Evolutionary conservation across 257 asterid species (phyloP).

Genomic region (Scutellaria baicalensis): DNA sequence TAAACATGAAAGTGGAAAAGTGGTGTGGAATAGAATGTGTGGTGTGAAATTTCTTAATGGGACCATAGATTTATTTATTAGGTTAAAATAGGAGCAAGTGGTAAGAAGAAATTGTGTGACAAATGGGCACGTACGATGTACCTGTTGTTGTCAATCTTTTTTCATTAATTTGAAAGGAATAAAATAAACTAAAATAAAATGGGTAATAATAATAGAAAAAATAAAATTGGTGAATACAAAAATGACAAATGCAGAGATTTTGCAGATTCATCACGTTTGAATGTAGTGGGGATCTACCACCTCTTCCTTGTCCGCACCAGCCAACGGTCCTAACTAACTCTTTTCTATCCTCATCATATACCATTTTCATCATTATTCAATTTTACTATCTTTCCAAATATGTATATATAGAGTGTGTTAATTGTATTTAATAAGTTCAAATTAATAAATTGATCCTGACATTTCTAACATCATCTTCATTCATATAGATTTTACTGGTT

Average conservation of each 20-base stretch:
- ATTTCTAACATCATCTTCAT: no score
- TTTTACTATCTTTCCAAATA: no score
- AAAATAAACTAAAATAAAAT: neutral
- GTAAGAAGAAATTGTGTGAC: neutral
- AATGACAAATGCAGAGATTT: constrained; percentile 6
- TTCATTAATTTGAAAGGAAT: neutral
- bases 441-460: no score
- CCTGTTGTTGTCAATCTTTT: constrained; percentile 14
- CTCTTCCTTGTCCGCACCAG: neutral
- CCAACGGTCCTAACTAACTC: constrained; percentile 20
- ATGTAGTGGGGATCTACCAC: neutral
- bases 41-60: neutral
- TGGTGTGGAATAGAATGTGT: neutral
- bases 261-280: constrained; percentile 8
- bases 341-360: neutral
- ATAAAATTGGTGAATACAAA: constrained; percentile 12
- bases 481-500: no score
- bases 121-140: constrained; percentile 36
- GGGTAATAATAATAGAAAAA: no score
- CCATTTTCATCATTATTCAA: neutral
- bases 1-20: no score
- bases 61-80: neutral
- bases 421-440: no score
- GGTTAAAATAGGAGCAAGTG: neutral
- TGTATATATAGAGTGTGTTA: no score